Base-by-base conservation (phyloP, 2,329 filamentous ascomycete species). In the Cadophora luteo-olivacea region DNA sequence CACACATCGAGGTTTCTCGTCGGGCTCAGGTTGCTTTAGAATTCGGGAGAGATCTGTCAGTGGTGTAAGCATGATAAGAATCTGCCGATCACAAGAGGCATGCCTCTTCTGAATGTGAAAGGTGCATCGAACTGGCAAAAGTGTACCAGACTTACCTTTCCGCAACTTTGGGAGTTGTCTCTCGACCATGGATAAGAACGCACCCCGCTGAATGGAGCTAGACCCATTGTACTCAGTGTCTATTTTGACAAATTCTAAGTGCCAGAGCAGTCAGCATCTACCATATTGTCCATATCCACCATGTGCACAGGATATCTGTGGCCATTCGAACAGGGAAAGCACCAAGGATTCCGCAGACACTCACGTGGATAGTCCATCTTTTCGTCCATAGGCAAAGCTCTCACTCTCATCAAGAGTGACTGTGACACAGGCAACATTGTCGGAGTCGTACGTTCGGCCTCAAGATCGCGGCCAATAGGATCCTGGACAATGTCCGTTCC, bases 391-490 rank as follows among this genome's bases (percentile, higher is more conserved):
- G 19, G n/a, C 33, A 41, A 22, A 60, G 33, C 55, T 41, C 55
- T 60, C 33, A 60, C 55, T 60, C n/a, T 60, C 33, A 16, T 41
- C 36, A 60, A 16, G 6, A 41, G n/a, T 8, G 55, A 60, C 25
- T 60, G 55, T 25, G 55, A 60, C 4, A 45, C 16, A 25, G 55
- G 55, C 1, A 24, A 7, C 33, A 60, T 5, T 16, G 55, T 12
- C 1, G n/a, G 33, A 25, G 33, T 1, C 16, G 9, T 22, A 16
- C 55, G n/a, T 45, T 60, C 55, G 5, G n/a, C 16, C 9, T 38
- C 5, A 22, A 33, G n/a, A 8, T 58, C 54, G 32, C n/a, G 32
- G 14, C 38, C 38, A 41, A 41, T 3, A 41, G 38, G 38, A 41
- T 16, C 8, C 14, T 41, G 38, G 8, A 12, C 38, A 41, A 41